Evolutionary conservation across 768 basidiomycete species (phyloP).

Genomic region (Punctularia strigosozonata): DNA sequence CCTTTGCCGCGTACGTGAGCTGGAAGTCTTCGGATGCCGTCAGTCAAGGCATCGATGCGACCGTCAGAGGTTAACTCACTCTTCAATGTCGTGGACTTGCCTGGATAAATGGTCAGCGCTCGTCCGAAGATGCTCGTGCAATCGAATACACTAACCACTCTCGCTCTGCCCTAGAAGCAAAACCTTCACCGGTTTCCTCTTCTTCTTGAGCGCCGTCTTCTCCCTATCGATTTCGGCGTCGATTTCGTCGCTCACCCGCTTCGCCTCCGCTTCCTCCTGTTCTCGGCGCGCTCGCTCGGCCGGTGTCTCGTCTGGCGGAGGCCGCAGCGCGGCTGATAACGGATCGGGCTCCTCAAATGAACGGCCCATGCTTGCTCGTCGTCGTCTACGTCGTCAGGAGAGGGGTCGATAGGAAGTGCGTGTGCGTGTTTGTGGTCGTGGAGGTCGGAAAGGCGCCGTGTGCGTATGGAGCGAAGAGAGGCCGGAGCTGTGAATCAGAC

Average conservation of each 20-base stretch:
- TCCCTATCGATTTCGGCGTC: conserved; percentile 64
- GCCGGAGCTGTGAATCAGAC: neutral
- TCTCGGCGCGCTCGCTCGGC: conserved; percentile 45
- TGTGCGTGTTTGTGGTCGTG: too few species aligned
- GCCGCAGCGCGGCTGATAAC: neutral
- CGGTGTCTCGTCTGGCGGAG: conserved; percentile 37
- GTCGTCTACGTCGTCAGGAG: neutral
- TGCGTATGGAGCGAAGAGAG: neutral
- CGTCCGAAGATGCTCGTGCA: too few species aligned
- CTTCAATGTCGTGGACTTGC: conserved; percentile 72
- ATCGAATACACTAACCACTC: conserved; percentile 31
- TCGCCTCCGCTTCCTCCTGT: conserved; percentile 49
- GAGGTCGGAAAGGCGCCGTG: neutral
- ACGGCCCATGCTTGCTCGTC: neutral
- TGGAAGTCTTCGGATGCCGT: conserved; percentile 45
- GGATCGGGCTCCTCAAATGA: neutral
- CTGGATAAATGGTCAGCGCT: conserved; percentile 14
- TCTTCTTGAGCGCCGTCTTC: conserved; percentile 42
- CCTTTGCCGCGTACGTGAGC: conserved; percentile 54
- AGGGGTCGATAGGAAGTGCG: too few species aligned
- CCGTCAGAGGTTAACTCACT: conserved; percentile 28
- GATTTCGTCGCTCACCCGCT: conserved; percentile 57
- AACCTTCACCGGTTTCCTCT: conserved; percentile 60
- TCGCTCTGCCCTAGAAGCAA: conserved; percentile 69
- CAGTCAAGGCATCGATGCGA: conserved; percentile 3